Conservation (phyloP, 202 grass and related monocot genomes). For the Setaria viridis region DNA sequence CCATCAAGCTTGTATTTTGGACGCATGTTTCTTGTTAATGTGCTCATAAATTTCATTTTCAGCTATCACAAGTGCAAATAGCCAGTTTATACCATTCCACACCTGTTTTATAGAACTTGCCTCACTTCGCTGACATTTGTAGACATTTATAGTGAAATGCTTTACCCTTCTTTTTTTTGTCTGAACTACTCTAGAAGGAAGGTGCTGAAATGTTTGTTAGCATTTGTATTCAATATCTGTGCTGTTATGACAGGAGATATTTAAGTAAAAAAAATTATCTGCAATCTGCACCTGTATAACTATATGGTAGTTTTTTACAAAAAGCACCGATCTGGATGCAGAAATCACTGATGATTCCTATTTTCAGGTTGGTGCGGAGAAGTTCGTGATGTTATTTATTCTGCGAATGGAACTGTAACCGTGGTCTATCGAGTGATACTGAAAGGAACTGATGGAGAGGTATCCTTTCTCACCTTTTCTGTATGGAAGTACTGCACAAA, state of each 20-base stretch:
- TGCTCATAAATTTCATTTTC: constrained; percentile 12
- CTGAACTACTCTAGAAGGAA: not conserved
- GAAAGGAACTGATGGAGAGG: constrained; percentile 94
- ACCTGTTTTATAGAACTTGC: not conserved
- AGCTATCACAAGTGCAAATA: constrained; percentile 21
- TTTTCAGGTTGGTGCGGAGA: constrained; percentile 96
- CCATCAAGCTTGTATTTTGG: not conserved
- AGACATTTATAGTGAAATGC: not conserved
- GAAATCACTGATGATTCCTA: constrained; percentile 31
- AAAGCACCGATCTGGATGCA: not conserved
- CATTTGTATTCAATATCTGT: not conserved
- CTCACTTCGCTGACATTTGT: not conserved
- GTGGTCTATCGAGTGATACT: constrained; percentile 91
- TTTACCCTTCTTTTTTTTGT: constrained; percentile 4
- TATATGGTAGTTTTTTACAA: not conserved
- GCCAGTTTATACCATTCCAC: not conserved
- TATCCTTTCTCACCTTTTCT: constrained; percentile 42
- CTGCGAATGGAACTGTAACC: constrained; percentile 75
- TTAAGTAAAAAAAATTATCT: not conserved
- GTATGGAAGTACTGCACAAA: not conserved
- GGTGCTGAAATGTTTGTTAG: not conserved
- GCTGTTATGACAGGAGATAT: not conserved
- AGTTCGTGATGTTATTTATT: constrained; percentile 90
- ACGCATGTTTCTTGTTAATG: not conserved
- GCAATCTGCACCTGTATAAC: not conserved